Evolutionary conservation across 257 asterid genomes (phyloP).

Genomic region (Voacanga thouarsii): DNA sequence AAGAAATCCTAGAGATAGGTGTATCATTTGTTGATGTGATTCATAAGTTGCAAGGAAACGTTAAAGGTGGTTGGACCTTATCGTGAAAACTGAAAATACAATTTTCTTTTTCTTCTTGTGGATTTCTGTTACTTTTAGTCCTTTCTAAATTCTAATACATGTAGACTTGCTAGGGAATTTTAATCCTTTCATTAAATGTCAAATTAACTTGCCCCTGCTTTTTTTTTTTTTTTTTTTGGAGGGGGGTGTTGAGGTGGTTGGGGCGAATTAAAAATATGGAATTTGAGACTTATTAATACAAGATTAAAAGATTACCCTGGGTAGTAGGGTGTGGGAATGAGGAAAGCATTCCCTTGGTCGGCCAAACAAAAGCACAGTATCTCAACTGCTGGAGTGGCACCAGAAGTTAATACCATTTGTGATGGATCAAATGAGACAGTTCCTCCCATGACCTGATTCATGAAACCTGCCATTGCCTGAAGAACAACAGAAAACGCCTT

Average conservation of each 20-base stretch:
- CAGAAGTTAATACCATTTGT: constrained; percentile 63
- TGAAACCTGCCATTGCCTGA: constrained; percentile 89
- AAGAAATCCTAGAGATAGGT: not conserved
- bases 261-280: not conserved
- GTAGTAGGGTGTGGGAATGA: constrained; percentile 89
- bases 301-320: constrained; percentile 61
- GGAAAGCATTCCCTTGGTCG: constrained; percentile 91
- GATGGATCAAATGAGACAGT: constrained; percentile 65
- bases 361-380: constrained; percentile 85
- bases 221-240: not conserved
- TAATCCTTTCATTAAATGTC: not conserved
- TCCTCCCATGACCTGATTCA: constrained; percentile 79
- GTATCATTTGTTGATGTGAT: too few species aligned
- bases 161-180: not conserved
- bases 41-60: too few species aligned
- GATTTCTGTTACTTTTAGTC: not conserved
- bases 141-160: not conserved
- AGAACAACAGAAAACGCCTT: constrained; percentile 22
- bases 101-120: not conserved
- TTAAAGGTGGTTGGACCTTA: not conserved
- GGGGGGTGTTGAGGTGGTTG: too few species aligned
- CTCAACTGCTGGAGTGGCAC: constrained; percentile 94
- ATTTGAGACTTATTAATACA: not conserved
- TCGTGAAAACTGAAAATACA: not conserved
- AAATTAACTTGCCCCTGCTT: not conserved